Evolutionary conservation across 768 basidiomycete genomes (phyloP).

Genomic region (Leccinellum luteum): DNA sequence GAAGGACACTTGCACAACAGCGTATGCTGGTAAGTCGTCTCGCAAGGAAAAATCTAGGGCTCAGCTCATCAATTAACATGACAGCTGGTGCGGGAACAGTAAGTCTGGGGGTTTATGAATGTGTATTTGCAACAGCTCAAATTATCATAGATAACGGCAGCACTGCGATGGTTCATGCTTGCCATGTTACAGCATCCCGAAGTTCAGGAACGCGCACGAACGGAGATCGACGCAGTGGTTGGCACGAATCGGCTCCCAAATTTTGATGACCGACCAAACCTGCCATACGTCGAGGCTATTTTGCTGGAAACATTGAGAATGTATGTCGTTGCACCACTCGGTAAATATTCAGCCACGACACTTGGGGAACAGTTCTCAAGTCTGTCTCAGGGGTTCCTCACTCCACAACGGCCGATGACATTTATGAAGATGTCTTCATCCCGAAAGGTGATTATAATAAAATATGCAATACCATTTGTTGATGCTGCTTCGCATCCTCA

Average conservation of each 20-base stretch:
- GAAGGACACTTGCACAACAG: conserved; percentile 13
- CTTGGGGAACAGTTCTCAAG: not conserved
- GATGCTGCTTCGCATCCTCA: not conserved
- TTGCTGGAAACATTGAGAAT: conserved; percentile 31
- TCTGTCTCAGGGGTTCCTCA: conserved; percentile 16
- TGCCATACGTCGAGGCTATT: conserved; percentile 33
- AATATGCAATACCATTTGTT: not conserved
- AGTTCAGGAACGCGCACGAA: conserved; percentile 28
- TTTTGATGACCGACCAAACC: conserved; percentile 18
- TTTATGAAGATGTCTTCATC: conserved; percentile 20
- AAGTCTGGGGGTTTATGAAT: not conserved
- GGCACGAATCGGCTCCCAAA: conserved; percentile 29
- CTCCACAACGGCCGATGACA: conserved; percentile 17
- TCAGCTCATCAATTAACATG: not conserved
- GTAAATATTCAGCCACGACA: conserved; percentile 12
- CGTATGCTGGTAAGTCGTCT: conserved; percentile 17
- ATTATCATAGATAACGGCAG: conserved; percentile 7
- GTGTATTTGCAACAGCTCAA: not conserved
- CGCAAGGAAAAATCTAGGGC: not conserved
- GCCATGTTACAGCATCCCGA: conserved; percentile 34
- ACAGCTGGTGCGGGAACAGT: not conserved
- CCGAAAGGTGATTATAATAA: conserved; percentile 18
- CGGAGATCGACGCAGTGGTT: conserved; percentile 30
- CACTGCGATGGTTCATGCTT: conserved; percentile 27
- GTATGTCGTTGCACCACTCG: conserved; percentile 26